A percentile compares a stretch with the other conserved stretches of the same genome.
Conservation (phyloP, 202 grass and related monocot genomes). For the Zizania palustris region DNA sequence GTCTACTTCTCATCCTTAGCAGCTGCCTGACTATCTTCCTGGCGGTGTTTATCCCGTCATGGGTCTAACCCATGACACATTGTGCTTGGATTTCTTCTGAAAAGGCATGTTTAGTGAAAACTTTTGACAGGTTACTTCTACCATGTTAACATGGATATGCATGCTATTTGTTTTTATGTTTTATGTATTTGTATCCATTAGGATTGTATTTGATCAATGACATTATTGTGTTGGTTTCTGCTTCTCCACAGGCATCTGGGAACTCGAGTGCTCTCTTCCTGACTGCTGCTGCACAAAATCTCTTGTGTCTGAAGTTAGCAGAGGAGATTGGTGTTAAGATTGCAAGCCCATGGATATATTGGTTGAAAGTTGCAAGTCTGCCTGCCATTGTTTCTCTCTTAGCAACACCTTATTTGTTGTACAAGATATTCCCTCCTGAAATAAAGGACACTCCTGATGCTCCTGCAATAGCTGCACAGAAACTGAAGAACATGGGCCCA, state of each 20-base stretch:
- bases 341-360: conserved; percentile 84
- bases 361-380: conserved; percentile 83
- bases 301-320: conserved; percentile 84
- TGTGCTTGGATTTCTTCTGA: background rate
- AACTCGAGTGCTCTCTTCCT: conserved; percentile 90
- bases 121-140: conserved; percentile 2
- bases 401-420: conserved; percentile 73
- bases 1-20: too few species aligned
- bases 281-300: conserved; percentile 92
- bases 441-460: conserved; percentile 86
- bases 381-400: conserved; percentile 79
- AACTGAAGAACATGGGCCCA: conserved; percentile 78
- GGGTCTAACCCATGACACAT: too few species aligned
- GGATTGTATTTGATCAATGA: background rate
- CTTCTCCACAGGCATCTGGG: conserved; percentile 60
- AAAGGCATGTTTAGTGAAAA: conserved; percentile 2
- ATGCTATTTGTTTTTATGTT: background rate
- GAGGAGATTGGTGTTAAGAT: conserved; percentile 88
- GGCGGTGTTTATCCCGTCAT: too few species aligned
- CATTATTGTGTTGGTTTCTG: conserved; percentile 10
- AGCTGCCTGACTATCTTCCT: too few species aligned
- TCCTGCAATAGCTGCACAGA: conserved; percentile 73
- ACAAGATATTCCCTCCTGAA: conserved; percentile 92
- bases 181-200: conserved; percentile 4
- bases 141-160: background rate